phyloP scores from a whole-genome alignment of 305 asterid genomes.

The Solanum hybrid region DNA sequence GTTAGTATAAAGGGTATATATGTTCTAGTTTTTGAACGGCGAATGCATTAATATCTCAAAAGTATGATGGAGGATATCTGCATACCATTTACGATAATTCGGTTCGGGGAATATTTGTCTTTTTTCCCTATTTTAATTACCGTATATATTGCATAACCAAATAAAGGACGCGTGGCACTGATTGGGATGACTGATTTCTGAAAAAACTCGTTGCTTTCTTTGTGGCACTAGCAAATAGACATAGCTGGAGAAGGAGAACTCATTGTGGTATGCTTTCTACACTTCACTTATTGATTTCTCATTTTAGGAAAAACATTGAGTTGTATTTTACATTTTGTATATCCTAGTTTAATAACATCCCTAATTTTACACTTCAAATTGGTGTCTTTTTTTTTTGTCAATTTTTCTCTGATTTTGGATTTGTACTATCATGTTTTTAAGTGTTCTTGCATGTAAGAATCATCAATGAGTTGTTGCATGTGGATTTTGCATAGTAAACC shows the following conservation, averaged over 20 bases:
- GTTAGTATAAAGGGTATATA: too few species aligned
- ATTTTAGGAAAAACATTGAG: not conserved
- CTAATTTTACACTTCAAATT: not conserved
- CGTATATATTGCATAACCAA: not conserved
- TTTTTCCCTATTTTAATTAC: too few species aligned
- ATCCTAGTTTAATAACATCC: not conserved
- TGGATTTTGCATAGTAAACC: not conserved
- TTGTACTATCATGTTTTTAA: not conserved
- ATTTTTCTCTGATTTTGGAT: not conserved
- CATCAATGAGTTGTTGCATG: not conserved
- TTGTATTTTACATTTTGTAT: not conserved
- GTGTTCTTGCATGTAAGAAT: not conserved
- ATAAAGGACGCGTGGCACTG: constrained; percentile 5
- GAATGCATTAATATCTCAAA: fast-evolving
- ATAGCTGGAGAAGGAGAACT: not conserved
- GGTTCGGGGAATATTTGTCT: too few species aligned
- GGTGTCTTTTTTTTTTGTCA: not conserved
- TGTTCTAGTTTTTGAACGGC: too few species aligned
- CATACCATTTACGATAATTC: not conserved
- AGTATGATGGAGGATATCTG: too few species aligned
- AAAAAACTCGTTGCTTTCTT: not conserved
- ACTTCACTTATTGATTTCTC: not conserved
- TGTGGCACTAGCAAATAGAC: not conserved
- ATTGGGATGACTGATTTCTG: not conserved
- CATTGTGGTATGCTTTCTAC: not conserved